phyloP scores from a whole-genome alignment of 2,329 filamentous ascomycete species.

The Colletotrichum theobromicola region DNA sequence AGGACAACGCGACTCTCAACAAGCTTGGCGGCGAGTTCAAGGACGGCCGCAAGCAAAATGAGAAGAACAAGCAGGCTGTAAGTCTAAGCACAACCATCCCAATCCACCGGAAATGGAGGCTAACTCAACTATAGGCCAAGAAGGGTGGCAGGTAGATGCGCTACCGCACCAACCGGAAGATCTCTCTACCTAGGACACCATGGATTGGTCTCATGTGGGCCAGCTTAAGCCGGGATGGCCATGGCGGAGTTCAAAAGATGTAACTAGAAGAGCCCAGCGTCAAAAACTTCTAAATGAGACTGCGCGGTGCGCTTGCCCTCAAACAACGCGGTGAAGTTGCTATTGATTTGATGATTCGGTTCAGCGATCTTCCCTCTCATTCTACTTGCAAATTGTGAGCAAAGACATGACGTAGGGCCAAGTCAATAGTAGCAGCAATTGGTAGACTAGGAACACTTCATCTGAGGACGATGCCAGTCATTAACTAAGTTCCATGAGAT shows the following conservation, averaged over 20 bases:
- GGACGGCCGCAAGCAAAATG: background rate
- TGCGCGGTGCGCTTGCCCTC: background rate
- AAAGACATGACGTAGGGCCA: too few species aligned
- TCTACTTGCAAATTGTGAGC: fast-evolving
- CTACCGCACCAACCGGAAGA: fast-evolving
- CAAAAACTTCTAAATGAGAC: background rate
- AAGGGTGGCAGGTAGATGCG: background rate
- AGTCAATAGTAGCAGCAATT: too few species aligned
- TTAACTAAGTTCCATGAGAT: too few species aligned
- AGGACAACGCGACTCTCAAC: background rate
- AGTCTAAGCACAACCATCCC: background rate
- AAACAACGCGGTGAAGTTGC: fast-evolving
- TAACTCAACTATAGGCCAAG: background rate
- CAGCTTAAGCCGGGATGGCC: background rate
- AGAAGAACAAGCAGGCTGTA: conserved; percentile 1
- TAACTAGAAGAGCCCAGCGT: background rate
- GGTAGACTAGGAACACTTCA: too few species aligned
- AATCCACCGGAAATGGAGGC: background rate
- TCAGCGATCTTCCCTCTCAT: background rate
- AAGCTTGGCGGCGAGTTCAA: background rate
- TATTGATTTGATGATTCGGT: background rate
- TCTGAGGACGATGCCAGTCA: too few species aligned
- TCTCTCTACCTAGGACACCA: background rate
- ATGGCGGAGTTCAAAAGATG: background rate
- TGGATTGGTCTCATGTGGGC: too few species aligned